These are phyloP conservation scores for Peronosclerospora sorghi DNA, from an alignment of 352 stramenopile genomes.

Conservation along the genomic window DNA sequence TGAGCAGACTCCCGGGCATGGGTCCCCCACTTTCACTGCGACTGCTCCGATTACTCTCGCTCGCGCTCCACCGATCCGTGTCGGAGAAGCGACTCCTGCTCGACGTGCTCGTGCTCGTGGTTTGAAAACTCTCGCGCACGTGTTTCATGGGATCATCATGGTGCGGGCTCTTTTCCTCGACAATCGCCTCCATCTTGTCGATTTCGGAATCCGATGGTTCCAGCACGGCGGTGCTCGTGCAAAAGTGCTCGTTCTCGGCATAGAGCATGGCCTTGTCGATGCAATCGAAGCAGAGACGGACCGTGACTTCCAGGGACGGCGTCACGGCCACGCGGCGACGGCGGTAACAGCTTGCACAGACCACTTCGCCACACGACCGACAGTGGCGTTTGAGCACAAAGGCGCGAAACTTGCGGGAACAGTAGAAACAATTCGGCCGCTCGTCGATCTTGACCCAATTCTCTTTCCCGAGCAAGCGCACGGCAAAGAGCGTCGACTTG, in stretches of 20 bases:
- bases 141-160: conserved; percentile 16
- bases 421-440: conserved; percentile 68
- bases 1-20: conserved; percentile 5
- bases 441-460: conserved; percentile 71
- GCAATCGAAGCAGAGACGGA: conserved; percentile 68
- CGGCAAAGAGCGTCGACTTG: conserved; percentile 32
- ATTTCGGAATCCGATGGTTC: conserved; percentile 1
- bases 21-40: conserved; percentile 15
- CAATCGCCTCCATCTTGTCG: conserved; percentile 6
- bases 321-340: conserved; percentile 40
- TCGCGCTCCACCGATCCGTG: conserved; percentile 25
- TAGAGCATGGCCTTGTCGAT: conserved; percentile 55
- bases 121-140: conserved; percentile 25
- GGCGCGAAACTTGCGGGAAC: conserved; percentile 57
- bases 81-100: conserved; percentile 32
- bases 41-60: conserved; percentile 14
- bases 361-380: conserved; percentile 64
- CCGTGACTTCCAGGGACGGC: conserved; percentile 21
- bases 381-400: conserved; percentile 77
- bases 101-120: conserved; percentile 22
- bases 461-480: conserved; percentile 42
- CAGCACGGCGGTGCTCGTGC: conserved; percentile 2
- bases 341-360: conserved; percentile 65
- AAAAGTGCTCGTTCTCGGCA: conserved; percentile 9
- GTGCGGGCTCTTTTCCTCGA: conserved; percentile 4